phyloP scores from a whole-genome alignment of 2,329 filamentous ascomycete species.

The Calcarisporium arbuscula region DNA sequence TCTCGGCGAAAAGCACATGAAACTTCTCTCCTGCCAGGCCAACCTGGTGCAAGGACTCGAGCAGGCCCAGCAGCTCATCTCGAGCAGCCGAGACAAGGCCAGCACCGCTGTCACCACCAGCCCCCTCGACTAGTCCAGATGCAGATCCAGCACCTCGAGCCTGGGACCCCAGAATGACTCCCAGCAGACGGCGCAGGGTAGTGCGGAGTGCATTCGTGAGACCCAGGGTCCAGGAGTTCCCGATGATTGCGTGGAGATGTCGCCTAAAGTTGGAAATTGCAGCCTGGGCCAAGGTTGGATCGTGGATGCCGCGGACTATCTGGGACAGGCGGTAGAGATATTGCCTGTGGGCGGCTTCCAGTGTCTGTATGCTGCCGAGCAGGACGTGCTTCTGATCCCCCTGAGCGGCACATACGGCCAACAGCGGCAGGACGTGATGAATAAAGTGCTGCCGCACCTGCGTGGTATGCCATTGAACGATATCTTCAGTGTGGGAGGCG shows the following conservation, averaged over 20 bases:
- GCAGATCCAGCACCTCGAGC: too few relatives aligned
- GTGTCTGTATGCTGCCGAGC: constrained; percentile 45
- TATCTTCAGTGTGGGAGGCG: constrained; percentile 47
- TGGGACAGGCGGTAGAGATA: constrained; percentile 50
- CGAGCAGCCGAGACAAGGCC: constrained; percentile 32
- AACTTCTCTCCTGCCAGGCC: constrained; percentile 64
- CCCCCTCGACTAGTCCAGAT: constrained; percentile 12
- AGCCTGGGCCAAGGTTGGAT: constrained; percentile 26
- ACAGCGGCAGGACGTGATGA: constrained; percentile 50
- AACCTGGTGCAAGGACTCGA: constrained; percentile 55
- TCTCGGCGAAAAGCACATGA: constrained; percentile 64
- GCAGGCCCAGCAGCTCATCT: constrained; percentile 46
- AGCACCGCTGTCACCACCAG: constrained; percentile 12
- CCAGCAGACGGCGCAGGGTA: constrained; percentile 48
- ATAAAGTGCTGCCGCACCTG: constrained; percentile 57
- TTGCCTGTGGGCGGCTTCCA: constrained; percentile 53
- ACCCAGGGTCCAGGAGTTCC: constrained; percentile 52
- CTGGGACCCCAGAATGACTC: constrained; percentile 43
- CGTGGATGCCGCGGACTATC: constrained; percentile 41
- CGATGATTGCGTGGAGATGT: constrained; percentile 59
- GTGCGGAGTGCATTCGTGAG: constrained; percentile 48
- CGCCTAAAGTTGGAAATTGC: constrained; percentile 47
- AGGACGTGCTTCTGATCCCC: constrained; percentile 40
- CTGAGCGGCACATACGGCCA: constrained; percentile 40
- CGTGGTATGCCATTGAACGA: constrained; percentile 54